Evolutionary conservation across 805 yeast genomes (phyloP).

Genomic region (Grigorovia humatica): DNA sequence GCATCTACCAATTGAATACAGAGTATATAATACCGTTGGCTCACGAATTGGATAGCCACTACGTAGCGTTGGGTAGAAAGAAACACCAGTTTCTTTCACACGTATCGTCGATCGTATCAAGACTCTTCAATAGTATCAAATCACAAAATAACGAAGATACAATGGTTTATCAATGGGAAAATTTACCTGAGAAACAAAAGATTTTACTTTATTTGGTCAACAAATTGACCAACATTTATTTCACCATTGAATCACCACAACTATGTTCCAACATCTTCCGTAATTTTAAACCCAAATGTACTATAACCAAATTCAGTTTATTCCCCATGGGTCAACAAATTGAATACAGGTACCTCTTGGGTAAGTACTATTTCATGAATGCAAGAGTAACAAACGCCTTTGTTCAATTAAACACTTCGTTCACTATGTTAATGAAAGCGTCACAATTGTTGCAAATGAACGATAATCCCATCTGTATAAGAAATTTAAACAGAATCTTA

Average conservation of each 20-base stretch:
- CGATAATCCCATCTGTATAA: slow-evolving; percentile 16
- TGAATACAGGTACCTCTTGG: slow-evolving; percentile 46
- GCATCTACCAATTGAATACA: slow-evolving; percentile 19
- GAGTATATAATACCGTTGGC: slow-evolving; percentile 29
- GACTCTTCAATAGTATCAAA: slow-evolving; percentile 51
- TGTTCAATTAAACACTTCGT: slow-evolving; percentile 48
- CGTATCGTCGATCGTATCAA: slow-evolving; percentile 44
- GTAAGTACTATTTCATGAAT: slow-evolving; percentile 45
- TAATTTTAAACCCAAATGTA: slow-evolving; percentile 47
- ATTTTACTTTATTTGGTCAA: slow-evolving; percentile 45
- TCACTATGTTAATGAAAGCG: slow-evolving; percentile 21
- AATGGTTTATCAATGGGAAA: slow-evolving; percentile 8
- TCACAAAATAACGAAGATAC: slow-evolving; percentile 19
- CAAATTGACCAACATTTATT: slow-evolving; percentile 46
- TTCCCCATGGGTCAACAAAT: slow-evolving; percentile 41
- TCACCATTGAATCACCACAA: slow-evolving; percentile 31
- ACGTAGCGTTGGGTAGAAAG: slow-evolving; percentile 10
- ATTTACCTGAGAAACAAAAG: slow-evolving; percentile 30
- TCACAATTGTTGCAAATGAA: not conserved
- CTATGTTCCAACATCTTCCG: slow-evolving; percentile 28
- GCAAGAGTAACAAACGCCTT: slow-evolving; percentile 42
- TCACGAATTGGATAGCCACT: slow-evolving; percentile 14
- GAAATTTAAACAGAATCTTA: slow-evolving; percentile 31
- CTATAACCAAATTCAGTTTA: slow-evolving; percentile 35
- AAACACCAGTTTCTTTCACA: slow-evolving; percentile 34